Evolutionary conservation across 1,139 yeast genomes (phyloP).

Genomic region (Magnusiomyces tetraspermus): DNA sequence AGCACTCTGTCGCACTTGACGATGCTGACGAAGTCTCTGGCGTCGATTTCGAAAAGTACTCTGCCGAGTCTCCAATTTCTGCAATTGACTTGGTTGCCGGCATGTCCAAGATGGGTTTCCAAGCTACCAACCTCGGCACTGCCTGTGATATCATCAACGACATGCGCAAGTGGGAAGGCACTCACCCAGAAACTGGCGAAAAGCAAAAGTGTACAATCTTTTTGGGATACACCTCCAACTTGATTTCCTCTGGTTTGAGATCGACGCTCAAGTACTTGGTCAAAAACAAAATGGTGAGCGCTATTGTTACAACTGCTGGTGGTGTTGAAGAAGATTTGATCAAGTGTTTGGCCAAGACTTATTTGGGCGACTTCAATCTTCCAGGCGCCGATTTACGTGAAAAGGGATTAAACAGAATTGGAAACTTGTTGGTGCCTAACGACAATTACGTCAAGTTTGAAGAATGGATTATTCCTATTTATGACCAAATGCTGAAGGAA

Average conservation of each 20-base stretch:
- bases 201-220: slow-evolving; percentile 79
- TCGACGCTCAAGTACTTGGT: slow-evolving; percentile 83
- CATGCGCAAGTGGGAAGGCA: slow-evolving; percentile 91
- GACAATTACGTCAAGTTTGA: slow-evolving; percentile 96
- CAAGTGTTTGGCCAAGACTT: slow-evolving; percentile 93
- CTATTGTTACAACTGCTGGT: slow-evolving; percentile 92
- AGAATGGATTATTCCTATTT: slow-evolving; percentile 94
- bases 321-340: slow-evolving; percentile 96
- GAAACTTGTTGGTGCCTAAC: slow-evolving; percentile 91
- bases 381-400: slow-evolving; percentile 79
- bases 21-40: slow-evolving; percentile 72
- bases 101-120: slow-evolving; percentile 97
- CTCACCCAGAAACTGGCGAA: slow-evolving; percentile 61
- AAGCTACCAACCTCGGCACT: slow-evolving; percentile 73
- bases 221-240: slow-evolving; percentile 93
- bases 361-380: slow-evolving; percentile 78
- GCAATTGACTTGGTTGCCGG: slow-evolving; percentile 71
- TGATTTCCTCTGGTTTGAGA: slow-evolving; percentile 89
- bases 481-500: slow-evolving; percentile 79
- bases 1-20: slow-evolving; percentile 74
- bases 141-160: slow-evolving; percentile 88
- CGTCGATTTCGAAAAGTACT: slow-evolving; percentile 66
- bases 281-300: slow-evolving; percentile 89
- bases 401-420: slow-evolving; percentile 95
- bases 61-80: slow-evolving; percentile 50